phyloP scores from a whole-genome alignment of 768 basidiomycete species.

The Tricholoma hemisulphureum region DNA sequence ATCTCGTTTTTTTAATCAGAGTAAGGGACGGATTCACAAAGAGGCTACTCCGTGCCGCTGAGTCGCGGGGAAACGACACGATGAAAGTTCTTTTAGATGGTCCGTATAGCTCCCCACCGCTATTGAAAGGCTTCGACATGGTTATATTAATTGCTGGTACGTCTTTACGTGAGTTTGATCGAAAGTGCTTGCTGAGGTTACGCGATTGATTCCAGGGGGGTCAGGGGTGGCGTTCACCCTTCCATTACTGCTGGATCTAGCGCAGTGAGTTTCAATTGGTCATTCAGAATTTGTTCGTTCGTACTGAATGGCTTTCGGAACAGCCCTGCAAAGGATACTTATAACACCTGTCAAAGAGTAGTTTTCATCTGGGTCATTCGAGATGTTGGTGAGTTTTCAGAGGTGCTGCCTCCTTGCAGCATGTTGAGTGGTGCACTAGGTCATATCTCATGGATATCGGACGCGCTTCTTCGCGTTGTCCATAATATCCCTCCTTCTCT shows the following conservation, averaged over 20 bases:
- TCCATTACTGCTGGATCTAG: constrained; percentile 41
- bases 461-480: constrained; percentile 20
- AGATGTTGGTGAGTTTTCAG: constrained; percentile 27
- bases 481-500: not conserved
- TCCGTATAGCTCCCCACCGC: constrained; percentile 50
- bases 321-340: not conserved
- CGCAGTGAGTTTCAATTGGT: constrained; percentile 33
- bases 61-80: constrained; percentile 10
- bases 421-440: too few species aligned
- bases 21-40: constrained; percentile 63
- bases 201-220: constrained; percentile 41
- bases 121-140: constrained; percentile 40
- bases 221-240: constrained; percentile 50
- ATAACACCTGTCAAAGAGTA: not conserved
- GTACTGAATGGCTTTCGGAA: too few species aligned
- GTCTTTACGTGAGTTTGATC: too few species aligned
- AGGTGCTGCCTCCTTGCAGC: not conserved
- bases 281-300: not conserved
- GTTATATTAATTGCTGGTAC: constrained; percentile 48
- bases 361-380: constrained; percentile 46
- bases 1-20: constrained; percentile 58
- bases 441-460: constrained; percentile 30
- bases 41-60: constrained; percentile 37
- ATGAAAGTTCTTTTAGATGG: constrained; percentile 57
- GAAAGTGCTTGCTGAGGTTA: too few species aligned